Evolutionary conservation across 1,284 basidiomycete genomes (phyloP).

Genomic region (Puccinia polysora): DNA sequence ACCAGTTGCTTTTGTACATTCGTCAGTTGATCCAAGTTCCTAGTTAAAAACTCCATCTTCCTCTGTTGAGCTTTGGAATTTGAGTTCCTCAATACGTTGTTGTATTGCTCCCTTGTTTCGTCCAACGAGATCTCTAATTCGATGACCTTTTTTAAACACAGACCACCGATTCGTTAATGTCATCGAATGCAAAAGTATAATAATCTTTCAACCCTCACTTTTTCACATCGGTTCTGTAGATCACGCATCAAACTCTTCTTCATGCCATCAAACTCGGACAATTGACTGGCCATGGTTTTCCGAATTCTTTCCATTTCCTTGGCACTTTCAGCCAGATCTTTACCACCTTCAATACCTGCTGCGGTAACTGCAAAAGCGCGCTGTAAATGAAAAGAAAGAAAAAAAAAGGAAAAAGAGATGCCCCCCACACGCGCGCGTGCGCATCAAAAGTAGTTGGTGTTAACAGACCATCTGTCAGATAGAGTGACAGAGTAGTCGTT

Average conservation of each 20-base stretch:
- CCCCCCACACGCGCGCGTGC: too few species aligned
- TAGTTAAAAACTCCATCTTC: conserved; percentile 98
- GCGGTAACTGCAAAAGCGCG: conserved; percentile 94
- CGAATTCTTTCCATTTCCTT: conserved; percentile 94
- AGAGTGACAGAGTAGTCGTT: neutral
- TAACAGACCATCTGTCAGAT: conserved; percentile 10
- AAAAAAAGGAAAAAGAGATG: conserved; percentile 21
- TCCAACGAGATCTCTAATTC: conserved; percentile 98
- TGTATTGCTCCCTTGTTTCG: conserved; percentile 98
- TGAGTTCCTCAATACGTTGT: conserved; percentile 94
- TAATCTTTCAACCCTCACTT: conserved; percentile 60
- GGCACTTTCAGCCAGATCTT: conserved; percentile 90
- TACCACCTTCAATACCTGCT: conserved; percentile 90
- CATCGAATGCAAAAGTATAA: neutral
- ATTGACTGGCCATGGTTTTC: conserved; percentile 92
- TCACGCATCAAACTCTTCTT: conserved; percentile 99
- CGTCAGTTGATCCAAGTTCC: conserved; percentile 92
- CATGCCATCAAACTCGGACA: conserved; percentile 95
- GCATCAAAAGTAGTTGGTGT: conserved; percentile 43
- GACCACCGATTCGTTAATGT: neutral
- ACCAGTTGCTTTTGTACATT: conserved; percentile 98
- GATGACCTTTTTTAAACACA: conserved; percentile 66
- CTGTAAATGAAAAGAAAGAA: conserved; percentile 55
- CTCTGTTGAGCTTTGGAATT: conserved; percentile 97
- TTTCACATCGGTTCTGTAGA: conserved; percentile 98